Evolutionary conservation across 2,329 filamentous ascomycete species (phyloP).

Genomic region (Colletotrichum ledebouriae): DNA sequence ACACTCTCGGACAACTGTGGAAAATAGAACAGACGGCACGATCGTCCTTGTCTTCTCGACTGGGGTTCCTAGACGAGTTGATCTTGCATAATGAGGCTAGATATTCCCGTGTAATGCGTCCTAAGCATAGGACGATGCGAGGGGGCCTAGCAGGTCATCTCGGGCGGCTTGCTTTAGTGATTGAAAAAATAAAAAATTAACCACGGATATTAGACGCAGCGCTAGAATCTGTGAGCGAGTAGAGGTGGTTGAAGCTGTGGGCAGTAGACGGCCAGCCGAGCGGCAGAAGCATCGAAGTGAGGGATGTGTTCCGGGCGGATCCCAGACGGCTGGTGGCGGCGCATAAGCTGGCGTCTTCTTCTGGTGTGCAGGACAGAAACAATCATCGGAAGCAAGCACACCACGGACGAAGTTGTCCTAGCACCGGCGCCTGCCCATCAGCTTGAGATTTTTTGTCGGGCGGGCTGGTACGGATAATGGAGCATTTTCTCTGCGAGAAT

Average conservation of each 20-base stretch:
- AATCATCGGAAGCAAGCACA: background rate
- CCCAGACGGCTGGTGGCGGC: background rate
- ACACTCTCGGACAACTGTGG: too few relatives aligned
- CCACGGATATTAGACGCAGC: background rate
- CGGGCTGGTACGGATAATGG: conserved; percentile 16
- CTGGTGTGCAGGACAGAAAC: conserved; percentile 13
- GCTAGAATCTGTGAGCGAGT: background rate
- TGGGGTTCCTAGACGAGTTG: conserved; percentile 11
- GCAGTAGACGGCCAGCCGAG: background rate
- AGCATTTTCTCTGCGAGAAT: conserved; percentile 15
- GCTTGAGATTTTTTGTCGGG: conserved; percentile 16
- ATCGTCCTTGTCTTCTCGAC: background rate
- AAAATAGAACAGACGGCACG: too few relatives aligned
- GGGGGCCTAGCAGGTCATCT: conserved; percentile 15
- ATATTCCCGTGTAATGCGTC: conserved; percentile 15
- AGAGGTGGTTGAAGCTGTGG: background rate
- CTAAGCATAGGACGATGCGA: conserved; percentile 11
- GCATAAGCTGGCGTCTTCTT: background rate
- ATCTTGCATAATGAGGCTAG: conserved; percentile 6
- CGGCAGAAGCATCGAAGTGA: background rate
- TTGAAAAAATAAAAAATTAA: background rate
- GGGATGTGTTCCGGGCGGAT: conserved; percentile 1
- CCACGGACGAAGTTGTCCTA: conserved; percentile 16
- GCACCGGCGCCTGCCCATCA: conserved; percentile 2
- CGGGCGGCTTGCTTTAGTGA: conserved; percentile 16